Conservation (phyloP, 2,329 filamentous ascomycete species). For the Sporothrix schenckii region DNA sequence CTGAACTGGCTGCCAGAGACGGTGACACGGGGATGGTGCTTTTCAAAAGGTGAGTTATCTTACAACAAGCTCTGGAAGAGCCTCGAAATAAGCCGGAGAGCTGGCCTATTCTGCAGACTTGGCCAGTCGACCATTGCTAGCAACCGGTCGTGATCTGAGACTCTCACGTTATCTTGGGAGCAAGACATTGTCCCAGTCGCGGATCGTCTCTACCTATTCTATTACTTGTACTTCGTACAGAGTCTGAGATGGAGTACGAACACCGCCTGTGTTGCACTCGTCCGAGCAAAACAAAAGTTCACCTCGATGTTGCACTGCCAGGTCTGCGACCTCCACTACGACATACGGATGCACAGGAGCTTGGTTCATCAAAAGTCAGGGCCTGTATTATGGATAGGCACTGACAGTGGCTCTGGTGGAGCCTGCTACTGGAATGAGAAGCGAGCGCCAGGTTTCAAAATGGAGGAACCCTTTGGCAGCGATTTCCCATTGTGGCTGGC, state of each 20-base stretch:
- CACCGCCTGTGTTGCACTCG: too few species aligned
- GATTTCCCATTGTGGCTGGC: conserved; percentile 23
- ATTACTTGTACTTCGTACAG: too few species aligned
- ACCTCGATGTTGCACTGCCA: not conserved
- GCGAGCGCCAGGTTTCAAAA: conserved; percentile 29
- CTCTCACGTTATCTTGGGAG: conserved; percentile 23
- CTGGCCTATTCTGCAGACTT: not conserved
- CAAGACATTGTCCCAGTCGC: conserved; percentile 18
- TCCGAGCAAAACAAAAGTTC: too few species aligned
- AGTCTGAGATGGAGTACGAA: not conserved
- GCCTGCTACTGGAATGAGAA: conserved; percentile 27
- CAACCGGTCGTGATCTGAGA: conserved; percentile 13
- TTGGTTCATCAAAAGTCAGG: conserved; percentile 14
- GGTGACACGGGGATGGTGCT: not conserved
- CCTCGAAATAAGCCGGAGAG: not conserved
- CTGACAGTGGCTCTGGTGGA: conserved; percentile 27
- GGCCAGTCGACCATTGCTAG: not conserved
- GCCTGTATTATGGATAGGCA: conserved; percentile 26
- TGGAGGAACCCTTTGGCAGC: conserved; percentile 6
- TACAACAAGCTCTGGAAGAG: not conserved
- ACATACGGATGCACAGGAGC: too few species aligned
- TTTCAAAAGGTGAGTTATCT: not conserved
- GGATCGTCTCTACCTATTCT: not conserved
- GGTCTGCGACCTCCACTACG: conserved; percentile 10
- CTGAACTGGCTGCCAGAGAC: not conserved